phyloP scores from a whole-genome alignment of 2,329 filamentous ascomycete genomes.

The Fusarium illudens region DNA sequence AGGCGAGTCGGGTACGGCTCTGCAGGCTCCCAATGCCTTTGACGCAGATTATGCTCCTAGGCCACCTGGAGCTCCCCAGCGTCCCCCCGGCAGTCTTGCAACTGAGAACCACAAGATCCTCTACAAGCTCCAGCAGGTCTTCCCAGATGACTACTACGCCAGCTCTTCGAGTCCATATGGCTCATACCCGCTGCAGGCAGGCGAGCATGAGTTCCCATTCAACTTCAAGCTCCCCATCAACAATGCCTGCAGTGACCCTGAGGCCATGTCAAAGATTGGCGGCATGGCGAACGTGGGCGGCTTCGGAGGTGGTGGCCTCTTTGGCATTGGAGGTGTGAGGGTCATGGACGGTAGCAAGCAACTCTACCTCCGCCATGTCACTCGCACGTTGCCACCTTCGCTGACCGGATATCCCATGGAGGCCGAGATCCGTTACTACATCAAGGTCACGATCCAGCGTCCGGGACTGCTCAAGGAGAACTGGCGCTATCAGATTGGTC shows the following conservation, averaged over 20 bases:
- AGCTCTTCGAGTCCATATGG: constrained; percentile 52
- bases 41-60: constrained; percentile 52
- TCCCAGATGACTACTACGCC: constrained; percentile 64
- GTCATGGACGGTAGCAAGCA: constrained; percentile 71
- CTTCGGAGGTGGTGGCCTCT: constrained; percentile 55
- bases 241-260: constrained; percentile 70
- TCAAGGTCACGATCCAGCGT: constrained; percentile 94
- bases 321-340: constrained; percentile 62
- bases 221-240: constrained; percentile 81
- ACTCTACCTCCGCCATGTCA: constrained; percentile 75
- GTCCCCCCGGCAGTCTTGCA: constrained; percentile 53
- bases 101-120: constrained; percentile 76
- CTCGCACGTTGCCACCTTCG: constrained; percentile 86
- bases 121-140: constrained; percentile 78
- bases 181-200: constrained; percentile 69
- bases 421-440: constrained; percentile 91
- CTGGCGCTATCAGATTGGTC: constrained; percentile 71
- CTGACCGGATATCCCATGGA: constrained; percentile 85
- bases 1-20: constrained; percentile 76
- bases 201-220: constrained; percentile 80
- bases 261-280: constrained; percentile 62
- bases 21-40: constrained; percentile 61
- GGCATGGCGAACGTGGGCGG: constrained; percentile 64
- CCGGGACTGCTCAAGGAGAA: constrained; percentile 92
- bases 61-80: constrained; percentile 39